Base-by-base conservation (phyloP, 192 early-diverging fungal genomes). In the Gigaspora rosea region DNA sequence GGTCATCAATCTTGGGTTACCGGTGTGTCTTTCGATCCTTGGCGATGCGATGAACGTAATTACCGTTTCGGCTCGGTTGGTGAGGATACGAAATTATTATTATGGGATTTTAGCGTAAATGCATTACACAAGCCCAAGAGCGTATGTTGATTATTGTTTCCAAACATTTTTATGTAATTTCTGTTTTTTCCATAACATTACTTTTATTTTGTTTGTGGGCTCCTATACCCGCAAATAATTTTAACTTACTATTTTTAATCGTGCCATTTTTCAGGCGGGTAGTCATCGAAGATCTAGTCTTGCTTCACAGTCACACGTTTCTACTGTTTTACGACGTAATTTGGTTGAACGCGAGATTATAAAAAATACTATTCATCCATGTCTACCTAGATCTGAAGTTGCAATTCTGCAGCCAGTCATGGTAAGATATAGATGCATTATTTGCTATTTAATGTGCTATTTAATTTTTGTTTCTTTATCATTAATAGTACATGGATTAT, bases 1-100 rank as follows among this genome's bases (percentile, higher is more conserved):
- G 96, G 95, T 22, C 96, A 97, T 78, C 87, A 90, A 69, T 97
- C 96, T 0, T 97, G 96, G 93, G 92, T 95, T 47, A 94, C 88
- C 27, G 83, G 84, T 20, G 87, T 97, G 1, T 89, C 89, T 15
- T 98, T 97, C 87, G 97, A 98, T 78, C 88, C 91, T 8, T 85
- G 88, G 85, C 85, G 87, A 56, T 94, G 92, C 74, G 91, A 90
- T 68, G 93, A 92, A n/a, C 79, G 87, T 51, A 91, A 88, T 22
- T 97, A 95, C 80, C 81, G 95, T 33, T 93, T 99, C 80, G 93
- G 90, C 61, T 95, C 93, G 75, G 93, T 97, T 27, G 96, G 93
- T 20, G 95, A 99, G 57, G 95, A 97, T 79, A 89, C 92, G 8
- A 87, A 89, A 70, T 75, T 99, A 2, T 80, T 94, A n/a, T 79